Base-by-base conservation (phyloP, 2,329 filamentous ascomycete genomes). In the Aspergillus flavus region DNA sequence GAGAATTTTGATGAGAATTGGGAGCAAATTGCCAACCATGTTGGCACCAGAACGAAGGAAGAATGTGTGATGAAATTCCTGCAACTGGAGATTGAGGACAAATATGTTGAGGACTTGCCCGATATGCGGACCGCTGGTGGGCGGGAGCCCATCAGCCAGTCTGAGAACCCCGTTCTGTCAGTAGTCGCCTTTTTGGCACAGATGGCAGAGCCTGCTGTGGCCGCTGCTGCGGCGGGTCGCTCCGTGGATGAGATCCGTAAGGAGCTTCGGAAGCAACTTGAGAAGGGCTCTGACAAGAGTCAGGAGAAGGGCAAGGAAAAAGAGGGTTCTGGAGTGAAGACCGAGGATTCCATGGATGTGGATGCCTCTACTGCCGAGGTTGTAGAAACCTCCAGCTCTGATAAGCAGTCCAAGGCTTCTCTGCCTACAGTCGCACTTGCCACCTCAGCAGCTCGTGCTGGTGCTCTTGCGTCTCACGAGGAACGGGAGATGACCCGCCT, bases 1-100 rank as follows among this genome's bases (percentile, higher is more conserved):
- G 95, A 99, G 80, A 87, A 91, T 71, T 97, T 94, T 71, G 94
- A 98, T 68, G 94, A 98, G 65, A 93, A 98, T 79, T 99, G 95
- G 95, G 90, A 91, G 62, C 88, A 92, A 72, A 94, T 99, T 68
- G 90, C 96, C 1, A 93, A 94, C 66, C 92, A 97, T 73, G 95
- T 99, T 50, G 91, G 91, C 56, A 96, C 93, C 3, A 89, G 94
- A 64, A 97, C 93, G 1, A 87, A 93, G 59, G 96, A 99, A 78
- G 94, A 99, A 80, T 99, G 95, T 76, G 94, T 98, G 19, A 85
- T 98, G 71, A 95, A 97, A 76, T 99, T 99, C 82, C 79, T 99
- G 67, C 93, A 97, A 75, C 84, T 99, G 41, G 94, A 97, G 70
- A 99, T 99, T 66, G 95, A 98, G 77, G 94, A 97, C 81, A 96